Evolutionary conservation across 805 yeast genomes (phyloP), one percentile per base, ranked within the genome.

Genomic region (Wickerhamiella spandovensis): DNA sequence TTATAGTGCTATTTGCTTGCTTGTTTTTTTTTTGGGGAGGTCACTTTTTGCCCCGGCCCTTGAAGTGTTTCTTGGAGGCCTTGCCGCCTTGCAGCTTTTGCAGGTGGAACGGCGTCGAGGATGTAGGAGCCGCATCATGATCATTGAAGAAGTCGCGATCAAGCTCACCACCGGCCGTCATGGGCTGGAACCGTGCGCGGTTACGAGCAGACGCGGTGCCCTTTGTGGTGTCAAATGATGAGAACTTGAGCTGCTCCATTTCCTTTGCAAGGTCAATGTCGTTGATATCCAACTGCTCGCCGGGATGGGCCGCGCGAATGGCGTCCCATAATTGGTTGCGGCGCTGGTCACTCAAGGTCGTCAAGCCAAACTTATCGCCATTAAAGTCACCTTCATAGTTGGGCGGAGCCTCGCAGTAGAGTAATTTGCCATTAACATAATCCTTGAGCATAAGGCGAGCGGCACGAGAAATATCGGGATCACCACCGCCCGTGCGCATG

Each of bases 391-490:
- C 81, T 3, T 70, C 79, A 20, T 73, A 64, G 44, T 70, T 70
- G 49, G 97, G 97, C 39, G 98, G 98, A 15, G 97, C 96, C 55
- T 79, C 81, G 42, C 85, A 81, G 63, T 75, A 89, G 46, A 87
- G 70, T 51, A 92, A 71, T 65, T 87, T 89, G 56, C 97, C 98
- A 65, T 78, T 85, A 24, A 94, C 97, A 60, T 88, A 92, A 66
- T 92, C 99, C 67, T 92, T 92, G 64, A 92, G 74, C 49, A 92
- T 78, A 58, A 85, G 84, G 65, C 99, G 76, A 42, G 96, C 81
- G 13, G 98, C 95, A 66, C 98, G 77, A 43, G 95, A 80, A 65
- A 88, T 94, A 71, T 92, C 99, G 2, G 98, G 97, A 58, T 87
- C 79, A 62, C 97, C 97, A 63, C 85, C 89, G 66, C 94, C 97